Evolutionary conservation across 2,329 filamentous ascomycete species (phyloP), one percentile per base, ranked within the genome.

Genomic region (Incumbomyces delicatus): DNA sequence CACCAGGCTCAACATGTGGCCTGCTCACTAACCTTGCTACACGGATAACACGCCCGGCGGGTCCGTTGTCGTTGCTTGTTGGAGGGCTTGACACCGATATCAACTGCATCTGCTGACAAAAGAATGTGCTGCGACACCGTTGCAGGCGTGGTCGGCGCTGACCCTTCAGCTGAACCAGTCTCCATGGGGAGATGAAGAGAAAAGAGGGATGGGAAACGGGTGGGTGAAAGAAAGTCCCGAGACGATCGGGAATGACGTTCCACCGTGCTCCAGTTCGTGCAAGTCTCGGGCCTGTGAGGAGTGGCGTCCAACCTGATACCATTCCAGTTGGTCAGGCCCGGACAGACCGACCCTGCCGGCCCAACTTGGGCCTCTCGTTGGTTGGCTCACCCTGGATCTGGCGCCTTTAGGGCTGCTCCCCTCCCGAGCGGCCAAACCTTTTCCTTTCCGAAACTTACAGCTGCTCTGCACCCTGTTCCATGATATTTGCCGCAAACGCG

Each of bases 1-100:
- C n/a, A n/a, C n/a, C n/a, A n/a, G n/a, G n/a, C n/a, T n/a, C n/a
- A n/a, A n/a, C n/a, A n/a, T n/a, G n/a, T n/a, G n/a, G n/a, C n/a
- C n/a, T n/a, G n/a, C n/a, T 44, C 41, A 44, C 41, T 12, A 44
- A 44, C 41, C 41, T 44, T 44, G n/a, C 41, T 44, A 27, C 47
- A 49, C 20, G 47, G 47, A 37, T 49, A 49, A 35, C 47, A 49
- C 11, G 47, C 47, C 41, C 37, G 30, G 2, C 47, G 31, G 32
- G 31, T 49, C 10, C 47, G 41, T 17, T 49, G 44, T 22, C 35
- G 6, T 32, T 44, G 41, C 33, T 44, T 44, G 22, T 31, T 44
- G 10, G 41, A 44, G 8, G 41, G 17, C 22, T 44, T 44, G 30
- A 18, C 41, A 18, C 14, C 14, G 18, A 18, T 27, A 2, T 44